Base-by-base conservation (phyloP, 2,329 filamentous ascomycete genomes). In the Penicillium concentricum region DNA sequence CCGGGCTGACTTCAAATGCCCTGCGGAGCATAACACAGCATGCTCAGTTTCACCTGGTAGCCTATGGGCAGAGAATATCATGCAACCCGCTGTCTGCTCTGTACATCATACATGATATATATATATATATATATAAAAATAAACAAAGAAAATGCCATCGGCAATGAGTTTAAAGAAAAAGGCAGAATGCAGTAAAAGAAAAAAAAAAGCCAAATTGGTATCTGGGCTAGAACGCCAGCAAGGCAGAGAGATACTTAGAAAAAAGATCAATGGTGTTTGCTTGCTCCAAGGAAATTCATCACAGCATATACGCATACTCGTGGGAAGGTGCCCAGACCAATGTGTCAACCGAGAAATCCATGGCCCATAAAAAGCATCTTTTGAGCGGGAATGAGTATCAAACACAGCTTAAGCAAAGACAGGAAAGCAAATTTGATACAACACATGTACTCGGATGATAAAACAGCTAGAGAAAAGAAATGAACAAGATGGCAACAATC, bases 151-250 rank as follows among this genome's bases (percentile, higher is more conserved):
- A 30, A 13, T 22, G 26, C 39, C 35, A 46, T 47, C 26, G 32
- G 48, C 42, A 46, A 46, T 10, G 13, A 34, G 20, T 60, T 50
- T 60, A 57, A 39, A 41, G 34, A 56, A 50, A 44, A 37, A 55
- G 41, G 43, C 48, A 46, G 24, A 47, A 56, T 18, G 30, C 39
- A 35, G 48, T 32, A 15, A 22, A 35, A 57, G 57, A 15, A 57
- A 28, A 15, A 12, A 48, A 60, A 60, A 60, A 26, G 57, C 56
- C 60, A 66, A 67, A 68, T 62, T 65, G 65, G 66, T 67, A 69
- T 68, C 65, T 66, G 52, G 57, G 59, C 66, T 61, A 60, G 51
- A 65, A 66, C 62, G 57, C 62, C 65, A 60, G 58, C 48, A 60
- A 43, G 59, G 61, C 52, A 28, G 30, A 59, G 35, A 59, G 38